Evolutionary conservation across 2,329 filamentous ascomycete species (phyloP).

Genomic region (Stromatinia cepivora): DNA sequence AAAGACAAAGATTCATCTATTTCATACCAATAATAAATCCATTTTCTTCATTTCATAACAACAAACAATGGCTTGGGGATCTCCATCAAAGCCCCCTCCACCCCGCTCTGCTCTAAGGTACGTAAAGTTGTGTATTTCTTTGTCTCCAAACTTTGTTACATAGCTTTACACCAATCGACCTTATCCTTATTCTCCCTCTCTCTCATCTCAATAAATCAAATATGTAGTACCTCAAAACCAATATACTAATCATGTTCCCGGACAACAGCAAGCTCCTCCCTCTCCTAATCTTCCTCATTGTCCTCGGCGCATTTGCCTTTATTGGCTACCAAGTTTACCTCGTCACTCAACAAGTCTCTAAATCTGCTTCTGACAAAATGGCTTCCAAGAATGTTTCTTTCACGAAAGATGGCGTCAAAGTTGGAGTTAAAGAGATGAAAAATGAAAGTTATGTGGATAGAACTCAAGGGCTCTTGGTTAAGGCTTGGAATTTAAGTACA

Average conservation of each 20-base stretch:
- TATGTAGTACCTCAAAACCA: constrained; percentile 1
- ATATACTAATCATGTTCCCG: constrained; percentile 20
- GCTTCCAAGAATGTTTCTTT: constrained; percentile 74
- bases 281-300: constrained; percentile 61
- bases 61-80: constrained; percentile 42
- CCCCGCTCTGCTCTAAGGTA: constrained; percentile 41
- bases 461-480: constrained; percentile 68
- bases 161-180: background rate
- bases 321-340: constrained; percentile 73
- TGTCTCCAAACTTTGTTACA: background rate
- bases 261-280: constrained; percentile 58
- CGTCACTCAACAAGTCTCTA: constrained; percentile 64
- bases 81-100: constrained; percentile 35
- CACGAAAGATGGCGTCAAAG: constrained; percentile 71
- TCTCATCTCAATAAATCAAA: background rate
- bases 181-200: background rate
- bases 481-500: constrained; percentile 61
- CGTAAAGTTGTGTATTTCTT: constrained; percentile 12
- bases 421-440: constrained; percentile 68
- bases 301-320: constrained; percentile 60
- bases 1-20: background rate
- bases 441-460: constrained; percentile 71
- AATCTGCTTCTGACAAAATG: constrained; percentile 67
- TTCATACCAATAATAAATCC: constrained; percentile 5
- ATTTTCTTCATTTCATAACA: background rate